These are phyloP conservation scores for Caryopteris hybrid DNA, from an alignment of 305 asterid genomes.

Conservation along the genomic window DNA sequence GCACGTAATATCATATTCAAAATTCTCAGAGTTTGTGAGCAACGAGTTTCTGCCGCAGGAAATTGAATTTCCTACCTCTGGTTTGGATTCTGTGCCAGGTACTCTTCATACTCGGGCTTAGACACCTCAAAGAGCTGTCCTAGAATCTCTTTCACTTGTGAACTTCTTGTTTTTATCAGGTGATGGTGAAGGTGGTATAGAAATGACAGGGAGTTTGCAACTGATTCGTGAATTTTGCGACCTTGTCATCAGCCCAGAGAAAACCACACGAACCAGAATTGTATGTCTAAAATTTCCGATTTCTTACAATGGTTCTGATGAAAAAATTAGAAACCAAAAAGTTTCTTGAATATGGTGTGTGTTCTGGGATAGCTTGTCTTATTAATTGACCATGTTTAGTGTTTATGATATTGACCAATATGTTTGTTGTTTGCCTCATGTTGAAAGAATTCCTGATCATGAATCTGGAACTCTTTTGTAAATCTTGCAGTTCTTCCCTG, in stretches of 20 bases:
- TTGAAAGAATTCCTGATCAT: not conserved
- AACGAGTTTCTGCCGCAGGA: slow-evolving; percentile 86
- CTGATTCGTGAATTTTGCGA: slow-evolving; percentile 76
- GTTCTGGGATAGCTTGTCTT: not conserved
- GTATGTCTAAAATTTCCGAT: slow-evolving; percentile 37
- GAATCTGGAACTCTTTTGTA: not conserved
- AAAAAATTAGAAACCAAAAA: not conserved
- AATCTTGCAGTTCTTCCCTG: slow-evolving; percentile 75
- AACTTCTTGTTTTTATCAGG: slow-evolving; percentile 37
- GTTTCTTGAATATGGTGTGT: not conserved
- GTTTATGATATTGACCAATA: not conserved
- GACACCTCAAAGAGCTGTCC: not conserved
- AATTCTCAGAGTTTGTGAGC: slow-evolving; percentile 59
- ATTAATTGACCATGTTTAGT: no score
- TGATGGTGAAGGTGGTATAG: slow-evolving; percentile 90
- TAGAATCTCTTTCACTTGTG: not conserved
- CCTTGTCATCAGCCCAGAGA: slow-evolving; percentile 54
- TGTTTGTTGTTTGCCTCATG: not conserved
- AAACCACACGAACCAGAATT: slow-evolving; percentile 64
- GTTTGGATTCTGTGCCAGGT: slow-evolving; percentile 92
- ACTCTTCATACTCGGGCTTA: not conserved
- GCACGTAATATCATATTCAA: slow-evolving; percentile 20
- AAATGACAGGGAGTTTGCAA: slow-evolving; percentile 87
- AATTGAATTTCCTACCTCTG: slow-evolving; percentile 92
- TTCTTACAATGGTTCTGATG: not conserved